These are phyloP conservation scores for Fusarium metavorans DNA, from an alignment of 2,329 filamentous ascomycete species.

Conservation along the genomic window DNA sequence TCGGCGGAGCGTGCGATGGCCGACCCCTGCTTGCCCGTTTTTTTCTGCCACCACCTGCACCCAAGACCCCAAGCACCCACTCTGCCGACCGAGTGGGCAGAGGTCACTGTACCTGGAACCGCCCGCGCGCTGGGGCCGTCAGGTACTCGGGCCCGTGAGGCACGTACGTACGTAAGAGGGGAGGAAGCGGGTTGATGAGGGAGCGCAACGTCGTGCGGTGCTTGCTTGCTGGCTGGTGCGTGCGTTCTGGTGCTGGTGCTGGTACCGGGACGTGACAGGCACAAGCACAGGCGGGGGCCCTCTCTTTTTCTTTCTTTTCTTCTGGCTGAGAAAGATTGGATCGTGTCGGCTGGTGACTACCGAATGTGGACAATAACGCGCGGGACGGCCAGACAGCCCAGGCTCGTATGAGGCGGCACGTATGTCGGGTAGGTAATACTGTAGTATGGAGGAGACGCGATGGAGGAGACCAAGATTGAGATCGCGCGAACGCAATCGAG, in stretches of 20 bases:
- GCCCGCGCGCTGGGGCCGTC: slow-evolving; percentile 27
- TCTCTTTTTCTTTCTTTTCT: neutral
- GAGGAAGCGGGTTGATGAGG: neutral
- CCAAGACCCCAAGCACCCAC: slow-evolving; percentile 22
- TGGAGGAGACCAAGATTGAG: neutral
- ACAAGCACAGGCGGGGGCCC: neutral
- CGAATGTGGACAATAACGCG: slow-evolving; percentile 30
- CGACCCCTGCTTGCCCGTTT: slow-evolving; percentile 43
- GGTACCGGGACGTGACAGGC: neutral
- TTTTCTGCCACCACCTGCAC: slow-evolving; percentile 36
- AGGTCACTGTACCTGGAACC: slow-evolving; percentile 46
- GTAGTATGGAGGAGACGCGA: neutral
- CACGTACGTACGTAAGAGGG: neutral
- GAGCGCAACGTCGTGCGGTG: neutral
- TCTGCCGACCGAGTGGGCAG: slow-evolving; percentile 29
- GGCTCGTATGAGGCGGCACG: slow-evolving; percentile 15
- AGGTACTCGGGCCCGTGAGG: slow-evolving; percentile 26
- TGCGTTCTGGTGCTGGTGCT: neutral
- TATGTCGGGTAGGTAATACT: neutral
- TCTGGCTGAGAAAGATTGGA: slow-evolving; percentile 22
- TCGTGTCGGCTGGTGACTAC: slow-evolving; percentile 29
- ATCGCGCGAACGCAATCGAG: slow-evolving; percentile 8
- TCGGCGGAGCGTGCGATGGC: slow-evolving; percentile 31
- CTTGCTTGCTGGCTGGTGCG: neutral
- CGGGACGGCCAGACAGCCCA: neutral